Base-by-base conservation (phyloP, 305 asterid species). In the Solanum hybrid region DNA sequence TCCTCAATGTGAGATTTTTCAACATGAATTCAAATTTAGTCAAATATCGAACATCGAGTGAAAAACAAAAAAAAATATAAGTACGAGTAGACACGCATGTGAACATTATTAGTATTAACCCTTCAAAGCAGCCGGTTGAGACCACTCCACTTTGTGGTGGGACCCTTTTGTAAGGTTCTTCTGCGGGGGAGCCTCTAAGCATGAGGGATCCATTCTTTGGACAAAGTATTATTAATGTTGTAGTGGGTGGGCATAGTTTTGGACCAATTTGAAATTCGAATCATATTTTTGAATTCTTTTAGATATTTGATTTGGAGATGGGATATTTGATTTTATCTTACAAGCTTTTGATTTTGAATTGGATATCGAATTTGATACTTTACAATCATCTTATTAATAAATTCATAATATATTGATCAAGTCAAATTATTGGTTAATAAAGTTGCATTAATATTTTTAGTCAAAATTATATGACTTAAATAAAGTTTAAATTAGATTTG, bases 1-100 rank as follows among this genome's bases (percentile, higher is more conserved):
- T 2, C 0, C 3, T 5, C 13, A 2, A 5, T 51, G 0, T 51
- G 4, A 16, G 0, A 16, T 0, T 51, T 51, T 42, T 16, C 0
- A 0, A 0, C 1, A 1, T 16, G 0, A 51, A 51, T 51, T 0
- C 0, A 51, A 16, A 51, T 51, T 51, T 5, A 51, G 0, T 51
- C 4, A 51, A 2, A 16, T 16, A 51, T 5, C 4, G 0, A 51
- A 51, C 7, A 51, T 0, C 9, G 8, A 51, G 0, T 16, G 0
- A 5, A 16, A 51, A 51, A 38, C 0, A 10, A 2, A 16, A 42
- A 2, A 2, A 5, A 51, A 6, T 2, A 17, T 17, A 17, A 56
- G 10, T 56, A 56, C 9, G 76, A 20, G 71, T 22, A 60, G 71
- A 60, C 7, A 69, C 29, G 17, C 32, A 69, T 24, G 31, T 69